phyloP scores from a whole-genome alignment of 2,329 filamentous ascomycete species.

The Pyrenochaeta sp. region DNA sequence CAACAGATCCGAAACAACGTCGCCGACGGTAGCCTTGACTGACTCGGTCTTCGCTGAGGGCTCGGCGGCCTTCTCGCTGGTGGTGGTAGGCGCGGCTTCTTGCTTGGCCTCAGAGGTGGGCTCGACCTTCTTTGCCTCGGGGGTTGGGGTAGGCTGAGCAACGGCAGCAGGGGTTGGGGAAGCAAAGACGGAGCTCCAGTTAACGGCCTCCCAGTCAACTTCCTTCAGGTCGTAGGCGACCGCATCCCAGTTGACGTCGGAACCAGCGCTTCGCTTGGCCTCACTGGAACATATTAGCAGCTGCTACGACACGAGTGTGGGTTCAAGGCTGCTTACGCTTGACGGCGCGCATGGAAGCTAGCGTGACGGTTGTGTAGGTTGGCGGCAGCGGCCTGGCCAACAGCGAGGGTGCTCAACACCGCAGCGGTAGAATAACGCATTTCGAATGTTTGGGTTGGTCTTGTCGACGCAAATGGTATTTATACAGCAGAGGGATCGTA shows the following conservation, averaged over 20 bases:
- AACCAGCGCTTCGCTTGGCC: conserved; percentile 35
- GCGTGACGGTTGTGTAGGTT: conserved; percentile 45
- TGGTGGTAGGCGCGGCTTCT: conserved; percentile 16
- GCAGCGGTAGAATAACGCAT: conserved; percentile 49
- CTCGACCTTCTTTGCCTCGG: neutral
- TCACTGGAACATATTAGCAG: conserved; percentile 34
- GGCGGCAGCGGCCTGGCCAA: conserved; percentile 45
- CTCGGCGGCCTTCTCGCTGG: conserved; percentile 12
- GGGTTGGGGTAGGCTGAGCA: conserved; percentile 6
- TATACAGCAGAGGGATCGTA: conserved; percentile 27
- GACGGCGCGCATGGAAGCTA: conserved; percentile 48
- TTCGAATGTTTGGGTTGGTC: conserved; percentile 16
- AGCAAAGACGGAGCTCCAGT: conserved; percentile 34
- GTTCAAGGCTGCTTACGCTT: conserved; percentile 34
- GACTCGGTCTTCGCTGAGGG: conserved; percentile 10
- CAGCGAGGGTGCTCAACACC: conserved; percentile 49
- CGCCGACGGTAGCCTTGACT: conserved; percentile 16
- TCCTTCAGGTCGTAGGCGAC: conserved; percentile 36
- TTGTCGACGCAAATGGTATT: conserved; percentile 13
- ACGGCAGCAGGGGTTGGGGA: conserved; percentile 21
- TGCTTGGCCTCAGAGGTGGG: conserved; percentile 16
- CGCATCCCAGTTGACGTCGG: conserved; percentile 41
- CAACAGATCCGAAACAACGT: conserved; percentile 25
- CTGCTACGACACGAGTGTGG: neutral
- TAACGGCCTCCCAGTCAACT: conserved; percentile 40